These are phyloP conservation scores for Mycena albidolilacea DNA, from an alignment of 768 basidiomycete genomes.

Conservation along the genomic window DNA sequence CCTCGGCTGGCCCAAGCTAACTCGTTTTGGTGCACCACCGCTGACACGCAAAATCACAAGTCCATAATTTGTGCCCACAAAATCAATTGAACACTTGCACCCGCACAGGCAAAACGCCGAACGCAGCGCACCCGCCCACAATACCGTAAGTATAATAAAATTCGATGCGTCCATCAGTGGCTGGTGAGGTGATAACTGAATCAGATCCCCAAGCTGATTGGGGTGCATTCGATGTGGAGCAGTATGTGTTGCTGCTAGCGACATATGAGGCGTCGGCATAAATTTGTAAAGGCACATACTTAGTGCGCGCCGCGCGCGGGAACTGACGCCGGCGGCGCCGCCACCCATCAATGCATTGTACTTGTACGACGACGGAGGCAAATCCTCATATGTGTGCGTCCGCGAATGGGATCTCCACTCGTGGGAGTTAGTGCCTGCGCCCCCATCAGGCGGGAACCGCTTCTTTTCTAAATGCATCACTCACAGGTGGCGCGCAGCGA, in stretches of 20 bases:
- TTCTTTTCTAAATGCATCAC: background rate
- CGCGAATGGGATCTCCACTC: background rate
- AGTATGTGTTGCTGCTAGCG: constrained; percentile 20
- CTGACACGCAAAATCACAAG: background rate
- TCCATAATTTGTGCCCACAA: background rate
- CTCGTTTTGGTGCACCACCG: background rate
- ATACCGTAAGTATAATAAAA: background rate
- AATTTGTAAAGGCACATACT: background rate
- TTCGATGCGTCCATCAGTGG: constrained; percentile 12
- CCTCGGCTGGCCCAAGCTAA: background rate
- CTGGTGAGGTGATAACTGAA: background rate
- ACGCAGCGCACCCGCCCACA: constrained; percentile 24
- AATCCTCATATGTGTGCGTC: constrained; percentile 19
- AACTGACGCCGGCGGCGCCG: background rate
- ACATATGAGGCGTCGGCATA: constrained; percentile 9
- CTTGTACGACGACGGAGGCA: background rate
- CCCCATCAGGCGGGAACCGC: background rate
- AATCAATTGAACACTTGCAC: background rate
- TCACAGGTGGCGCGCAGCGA: constrained; percentile 17
- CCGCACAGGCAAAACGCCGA: constrained; percentile 1
- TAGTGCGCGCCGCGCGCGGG: too few relatives aligned
- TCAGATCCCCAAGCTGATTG: background rate
- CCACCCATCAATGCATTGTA: background rate
- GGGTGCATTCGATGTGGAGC: constrained; percentile 12
- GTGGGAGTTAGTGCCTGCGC: constrained; percentile 14